Evolutionary conservation across 2,329 filamentous ascomycete genomes (phyloP).

Genomic region (Venturia nashicola): DNA sequence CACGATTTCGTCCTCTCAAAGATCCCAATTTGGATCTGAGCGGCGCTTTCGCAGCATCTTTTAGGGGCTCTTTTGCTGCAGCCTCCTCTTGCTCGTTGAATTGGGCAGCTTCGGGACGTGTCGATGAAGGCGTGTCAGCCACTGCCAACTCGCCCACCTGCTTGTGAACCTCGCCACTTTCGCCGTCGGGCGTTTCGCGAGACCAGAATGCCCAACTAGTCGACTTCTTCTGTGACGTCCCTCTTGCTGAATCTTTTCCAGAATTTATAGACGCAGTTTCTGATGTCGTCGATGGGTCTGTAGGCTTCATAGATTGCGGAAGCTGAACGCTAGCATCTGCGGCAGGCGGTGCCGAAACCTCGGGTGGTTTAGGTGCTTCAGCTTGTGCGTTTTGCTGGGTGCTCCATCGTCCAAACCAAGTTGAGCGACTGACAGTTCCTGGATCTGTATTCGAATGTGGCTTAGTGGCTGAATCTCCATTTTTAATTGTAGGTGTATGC

Average conservation of each 20-base stretch:
- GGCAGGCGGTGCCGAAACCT: background rate
- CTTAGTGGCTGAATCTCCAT: slow-evolving; percentile 1
- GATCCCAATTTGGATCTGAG: slow-evolving; percentile 2
- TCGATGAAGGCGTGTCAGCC: slow-evolving; percentile 37
- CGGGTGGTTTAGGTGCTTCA: background rate
- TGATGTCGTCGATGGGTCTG: slow-evolving; percentile 11
- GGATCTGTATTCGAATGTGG: slow-evolving; percentile 11
- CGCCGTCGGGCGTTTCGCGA: slow-evolving; percentile 30
- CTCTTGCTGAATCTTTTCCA: slow-evolving; percentile 15
- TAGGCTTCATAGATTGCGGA: background rate
- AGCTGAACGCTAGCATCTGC: background rate
- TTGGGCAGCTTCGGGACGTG: slow-evolving; percentile 37
- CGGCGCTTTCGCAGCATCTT: slow-evolving; percentile 9
- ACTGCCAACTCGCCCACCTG: slow-evolving; percentile 39
- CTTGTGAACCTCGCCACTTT: slow-evolving; percentile 43
- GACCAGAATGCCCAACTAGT: slow-evolving; percentile 80
- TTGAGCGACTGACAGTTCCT: slow-evolving; percentile 19
- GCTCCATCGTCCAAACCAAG: slow-evolving; percentile 40
- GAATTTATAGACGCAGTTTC: slow-evolving; percentile 6
- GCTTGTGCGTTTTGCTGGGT: slow-evolving; percentile 29
- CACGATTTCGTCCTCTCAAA: slow-evolving; percentile 4
- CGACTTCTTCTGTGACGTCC: slow-evolving; percentile 30
- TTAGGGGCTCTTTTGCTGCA: slow-evolving; percentile 14
- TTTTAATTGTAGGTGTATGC: background rate
- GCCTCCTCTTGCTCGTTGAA: slow-evolving; percentile 31